These are phyloP conservation scores for Fusarium anthophilum DNA, from an alignment of 2,329 filamentous ascomycete species.

Conservation along the genomic window DNA sequence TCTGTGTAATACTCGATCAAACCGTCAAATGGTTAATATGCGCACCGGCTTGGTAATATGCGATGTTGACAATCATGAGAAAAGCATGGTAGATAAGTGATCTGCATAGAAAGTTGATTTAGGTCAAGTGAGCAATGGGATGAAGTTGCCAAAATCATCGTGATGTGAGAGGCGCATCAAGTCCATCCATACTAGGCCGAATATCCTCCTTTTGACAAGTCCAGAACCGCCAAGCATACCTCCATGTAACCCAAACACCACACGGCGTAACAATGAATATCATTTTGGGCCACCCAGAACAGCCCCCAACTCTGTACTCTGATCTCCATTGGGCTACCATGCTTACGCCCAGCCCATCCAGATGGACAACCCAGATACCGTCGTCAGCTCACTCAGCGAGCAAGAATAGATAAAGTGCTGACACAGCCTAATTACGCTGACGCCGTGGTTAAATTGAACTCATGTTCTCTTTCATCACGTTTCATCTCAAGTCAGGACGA, in stretches of 20 bases:
- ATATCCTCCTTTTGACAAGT: neutral
- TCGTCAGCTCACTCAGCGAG: constrained; percentile 14
- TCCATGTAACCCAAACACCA: neutral
- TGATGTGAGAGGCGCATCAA: neutral
- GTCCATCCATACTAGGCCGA: neutral
- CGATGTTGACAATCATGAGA: rapidly evolving
- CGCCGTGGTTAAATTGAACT: neutral
- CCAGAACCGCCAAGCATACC: neutral
- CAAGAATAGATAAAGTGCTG: constrained; percentile 3
- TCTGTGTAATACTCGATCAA: neutral
- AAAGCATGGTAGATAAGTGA: neutral
- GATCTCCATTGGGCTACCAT: neutral
- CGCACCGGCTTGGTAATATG: neutral
- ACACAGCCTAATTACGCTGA: neutral
- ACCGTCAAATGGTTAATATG: neutral
- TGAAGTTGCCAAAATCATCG: neutral
- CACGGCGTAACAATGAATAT: neutral
- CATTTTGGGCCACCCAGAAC: neutral
- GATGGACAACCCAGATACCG: neutral
- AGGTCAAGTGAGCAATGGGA: neutral
- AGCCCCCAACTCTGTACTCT: neutral
- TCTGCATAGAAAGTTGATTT: rapidly evolving
- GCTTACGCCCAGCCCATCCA: neutral
- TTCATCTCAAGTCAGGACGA: neutral
- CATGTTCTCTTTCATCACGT: neutral